These are phyloP conservation scores for Waltiozyma solani DNA, from an alignment of 1,139 yeast species.

Conservation along the genomic window DNA sequence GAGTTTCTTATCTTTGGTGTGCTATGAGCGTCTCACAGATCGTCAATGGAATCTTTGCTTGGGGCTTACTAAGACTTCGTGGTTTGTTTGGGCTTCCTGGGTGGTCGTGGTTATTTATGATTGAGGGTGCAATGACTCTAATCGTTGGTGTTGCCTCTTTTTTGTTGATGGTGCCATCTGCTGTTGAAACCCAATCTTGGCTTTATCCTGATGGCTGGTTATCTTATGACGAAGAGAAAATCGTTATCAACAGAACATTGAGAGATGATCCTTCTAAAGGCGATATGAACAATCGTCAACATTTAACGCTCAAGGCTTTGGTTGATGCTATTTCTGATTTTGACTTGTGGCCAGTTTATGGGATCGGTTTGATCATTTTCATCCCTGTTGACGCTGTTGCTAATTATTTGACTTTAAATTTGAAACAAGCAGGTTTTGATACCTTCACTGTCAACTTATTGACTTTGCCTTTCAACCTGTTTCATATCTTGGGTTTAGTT, in stretches of 20 bases:
- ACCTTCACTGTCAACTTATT: constrained; percentile 40
- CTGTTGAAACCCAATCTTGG: constrained; percentile 35
- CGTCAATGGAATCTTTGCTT: constrained; percentile 30
- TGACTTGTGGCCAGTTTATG: constrained; percentile 50
- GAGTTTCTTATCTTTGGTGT: constrained; percentile 39
- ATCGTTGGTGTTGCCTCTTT: constrained; percentile 38
- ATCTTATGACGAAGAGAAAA: constrained; percentile 44
- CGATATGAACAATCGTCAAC: constrained; percentile 56
- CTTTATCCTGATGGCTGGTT: constrained; percentile 49
- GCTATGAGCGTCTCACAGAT: constrained; percentile 20
- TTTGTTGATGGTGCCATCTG: constrained; percentile 46
- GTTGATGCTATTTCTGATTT: constrained; percentile 36
- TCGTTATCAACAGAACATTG: constrained; percentile 47
- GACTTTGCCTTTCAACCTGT: constrained; percentile 36
- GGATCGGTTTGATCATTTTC: constrained; percentile 36
- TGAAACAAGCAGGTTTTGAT: constrained; percentile 33
- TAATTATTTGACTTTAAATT: constrained; percentile 37
- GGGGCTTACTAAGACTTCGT: constrained; percentile 32
- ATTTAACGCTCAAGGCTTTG: constrained; percentile 32
- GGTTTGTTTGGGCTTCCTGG: constrained; percentile 40
- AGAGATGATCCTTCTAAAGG: constrained; percentile 63
- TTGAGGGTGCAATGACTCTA: constrained; percentile 46
- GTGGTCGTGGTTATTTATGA: constrained; percentile 65
- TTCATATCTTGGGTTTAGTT: constrained; percentile 31
- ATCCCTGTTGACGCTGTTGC: constrained; percentile 27